These are phyloP conservation scores for Odontarrhena argentea DNA, from an alignment of 345 rosid species.

Conservation along the genomic window DNA sequence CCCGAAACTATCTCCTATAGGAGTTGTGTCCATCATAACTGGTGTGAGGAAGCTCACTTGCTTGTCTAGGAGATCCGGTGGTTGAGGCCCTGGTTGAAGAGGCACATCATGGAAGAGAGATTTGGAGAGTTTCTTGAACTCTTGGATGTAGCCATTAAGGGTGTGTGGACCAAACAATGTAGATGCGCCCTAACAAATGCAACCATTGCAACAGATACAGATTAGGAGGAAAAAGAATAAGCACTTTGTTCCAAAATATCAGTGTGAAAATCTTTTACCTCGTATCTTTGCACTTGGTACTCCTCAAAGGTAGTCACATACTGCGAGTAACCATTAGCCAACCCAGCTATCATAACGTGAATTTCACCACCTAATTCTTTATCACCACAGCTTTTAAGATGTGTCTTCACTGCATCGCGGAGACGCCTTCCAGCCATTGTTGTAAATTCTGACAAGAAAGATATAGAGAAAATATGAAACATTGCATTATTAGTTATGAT, in stretches of 20 bases:
- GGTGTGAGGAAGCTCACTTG: conserved; percentile 90
- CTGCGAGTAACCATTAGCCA: conserved; percentile 92
- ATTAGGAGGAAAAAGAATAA: conserved; percentile 18
- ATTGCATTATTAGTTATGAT: conserved; percentile 12
- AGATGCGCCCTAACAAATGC: conserved; percentile 78
- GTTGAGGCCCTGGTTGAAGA: conserved; percentile 66
- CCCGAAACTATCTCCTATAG: conserved; percentile 71
- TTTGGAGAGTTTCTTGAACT: conserved; percentile 76
- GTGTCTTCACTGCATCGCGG: conserved; percentile 81
- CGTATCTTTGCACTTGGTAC: conserved; percentile 91
- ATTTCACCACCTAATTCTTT: conserved; percentile 49
- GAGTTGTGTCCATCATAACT: conserved; percentile 81
- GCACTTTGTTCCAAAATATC: neutral
- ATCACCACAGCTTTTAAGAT: conserved; percentile 56
- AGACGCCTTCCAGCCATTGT: conserved; percentile 99
- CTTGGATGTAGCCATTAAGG: conserved; percentile 85
- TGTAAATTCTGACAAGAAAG: conserved; percentile 71
- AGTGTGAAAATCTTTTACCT: conserved; percentile 52
- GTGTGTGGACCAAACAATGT: conserved; percentile 93
- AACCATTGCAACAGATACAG: conserved; percentile 24
- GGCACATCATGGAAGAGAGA: conserved; percentile 59
- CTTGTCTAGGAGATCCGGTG: conserved; percentile 75
- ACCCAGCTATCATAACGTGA: conserved; percentile 90
- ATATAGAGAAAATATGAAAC: conserved; percentile 3
- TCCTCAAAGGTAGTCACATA: conserved; percentile 94